Conservation (phyloP, 2,329 filamentous ascomycete genomes). For the Monilinia aucupariae region DNA sequence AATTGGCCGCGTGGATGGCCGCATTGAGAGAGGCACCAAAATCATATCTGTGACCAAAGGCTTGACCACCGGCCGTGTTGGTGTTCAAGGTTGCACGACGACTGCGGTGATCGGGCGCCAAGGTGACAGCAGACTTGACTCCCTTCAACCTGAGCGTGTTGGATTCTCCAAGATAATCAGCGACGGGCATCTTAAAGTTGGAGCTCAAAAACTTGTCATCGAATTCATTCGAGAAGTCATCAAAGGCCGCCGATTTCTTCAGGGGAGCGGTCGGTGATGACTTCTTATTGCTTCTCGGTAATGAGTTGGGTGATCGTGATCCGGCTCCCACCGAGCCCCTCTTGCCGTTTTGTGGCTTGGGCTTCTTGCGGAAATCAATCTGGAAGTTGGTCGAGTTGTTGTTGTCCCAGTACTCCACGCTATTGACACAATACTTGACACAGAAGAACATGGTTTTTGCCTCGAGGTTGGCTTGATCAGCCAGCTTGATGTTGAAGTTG, state of each 20-base stretch:
- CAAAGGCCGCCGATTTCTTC: constrained; percentile 49
- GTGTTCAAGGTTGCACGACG: constrained; percentile 43
- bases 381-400: constrained; percentile 85
- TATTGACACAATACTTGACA: constrained; percentile 78
- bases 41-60: constrained; percentile 91
- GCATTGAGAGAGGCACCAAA: constrained; percentile 88
- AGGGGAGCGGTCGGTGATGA: constrained; percentile 43
- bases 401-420: constrained; percentile 92
- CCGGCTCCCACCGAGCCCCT: constrained; percentile 46
- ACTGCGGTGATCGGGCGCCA: constrained; percentile 40
- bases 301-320: constrained; percentile 46
- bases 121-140: constrained; percentile 55
- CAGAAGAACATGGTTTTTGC: constrained; percentile 91
- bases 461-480: constrained; percentile 86
- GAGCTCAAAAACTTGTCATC: constrained; percentile 41
- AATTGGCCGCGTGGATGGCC: constrained; percentile 70
- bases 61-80: constrained; percentile 50
- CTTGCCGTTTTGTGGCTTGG: constrained; percentile 56
- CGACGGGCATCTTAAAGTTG: constrained; percentile 53
- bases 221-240: constrained; percentile 62
- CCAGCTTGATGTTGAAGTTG: constrained; percentile 87
- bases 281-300: constrained; percentile 63
- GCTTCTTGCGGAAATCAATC: constrained; percentile 83
- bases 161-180: constrained; percentile 57
- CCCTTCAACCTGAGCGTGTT: constrained; percentile 61